Evolutionary conservation across 1,284 basidiomycete species (phyloP), one percentile per base, ranked within the genome.

Genomic region (Puccinia horiana): DNA sequence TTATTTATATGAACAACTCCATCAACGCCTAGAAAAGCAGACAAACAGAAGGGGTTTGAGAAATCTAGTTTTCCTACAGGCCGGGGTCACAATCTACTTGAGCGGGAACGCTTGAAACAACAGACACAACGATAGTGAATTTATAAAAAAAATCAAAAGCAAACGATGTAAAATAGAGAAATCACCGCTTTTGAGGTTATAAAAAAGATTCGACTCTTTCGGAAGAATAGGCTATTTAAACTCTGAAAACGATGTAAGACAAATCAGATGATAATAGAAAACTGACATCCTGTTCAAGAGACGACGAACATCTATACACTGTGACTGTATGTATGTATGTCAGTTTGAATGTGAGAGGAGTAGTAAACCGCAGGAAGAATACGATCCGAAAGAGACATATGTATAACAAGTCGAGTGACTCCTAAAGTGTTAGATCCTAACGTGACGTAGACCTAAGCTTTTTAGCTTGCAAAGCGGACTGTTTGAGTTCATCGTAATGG

Each of bases 401-500:
- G n/a, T n/a, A n/a, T n/a, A 65, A 11, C 35, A 40, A 42, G 23
- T 9, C 1, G 4, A 32, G 32, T 11, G 29, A 6, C 52, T 54
- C 5, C 52, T 12, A 26, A 40, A 65, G 37, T 23, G 35, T n/a
- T n/a, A n/a, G n/a, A n/a, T n/a, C n/a, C 32, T 72, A 52, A 72
- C 29, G 44, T 29, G 42, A 26, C 47, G 26, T 29, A 32, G 52
- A 75, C 73, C 35, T 52, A 20, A 56, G 73, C 5, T 56, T 58
- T 42, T 58, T 58, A 58, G 73, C 73, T 35, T 56, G n/a, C 37
- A 75, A 58, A 23, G 76, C 76, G 16, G 58, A 35, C 44, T 77
- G 58, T 77, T 44, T 52, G 26, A 77, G 58, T 77, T 77, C 76
- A 20, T 77, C 76, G 29, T 65, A 65, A 32, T 77, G 58, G 4